Evolutionary conservation across 257 asterid genomes (phyloP).

Genomic region (Scutellaria baicalensis): DNA sequence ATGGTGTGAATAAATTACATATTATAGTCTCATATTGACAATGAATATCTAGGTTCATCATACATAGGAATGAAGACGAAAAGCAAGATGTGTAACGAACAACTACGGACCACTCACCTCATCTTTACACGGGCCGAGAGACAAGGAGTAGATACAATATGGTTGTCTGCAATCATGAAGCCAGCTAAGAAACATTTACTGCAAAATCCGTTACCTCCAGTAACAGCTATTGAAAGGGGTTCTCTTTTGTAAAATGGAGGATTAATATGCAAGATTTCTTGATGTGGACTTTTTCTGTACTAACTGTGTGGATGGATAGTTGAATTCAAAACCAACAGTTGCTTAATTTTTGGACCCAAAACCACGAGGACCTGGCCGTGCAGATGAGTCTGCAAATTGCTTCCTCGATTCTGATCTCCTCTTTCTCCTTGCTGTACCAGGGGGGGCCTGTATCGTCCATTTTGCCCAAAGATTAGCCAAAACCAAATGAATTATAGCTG

Average conservation of each 20-base stretch:
- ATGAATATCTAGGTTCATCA: not conserved
- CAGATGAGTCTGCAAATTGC: conserved; percentile 65
- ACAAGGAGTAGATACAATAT: not conserved
- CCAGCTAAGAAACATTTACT: not conserved
- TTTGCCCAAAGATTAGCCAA: not conserved
- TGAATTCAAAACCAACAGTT: not conserved
- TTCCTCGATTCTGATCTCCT: conserved; percentile 59
- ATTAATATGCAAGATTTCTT: not conserved
- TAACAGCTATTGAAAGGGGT: not conserved
- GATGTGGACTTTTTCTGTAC: not conserved
- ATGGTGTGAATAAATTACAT: too few species aligned
- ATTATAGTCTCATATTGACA: too few species aligned
- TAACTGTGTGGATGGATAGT: not conserved
- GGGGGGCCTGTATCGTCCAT: conserved; percentile 56
- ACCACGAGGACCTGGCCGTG: conserved; percentile 73
- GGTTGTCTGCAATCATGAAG: not conserved
- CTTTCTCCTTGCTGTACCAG: conserved; percentile 94
- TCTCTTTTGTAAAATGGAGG: not conserved
- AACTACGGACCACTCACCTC: not conserved
- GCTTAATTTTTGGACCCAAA: conserved; percentile 61
- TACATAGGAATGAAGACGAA: not conserved
- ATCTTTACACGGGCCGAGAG: not conserved
- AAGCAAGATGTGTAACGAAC: not conserved
- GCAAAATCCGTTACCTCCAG: conserved; percentile 1
- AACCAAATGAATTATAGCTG: not conserved